A percentile compares a stretch with the other conserved stretches of the same genome.
Conservation (phyloP, 202 grass and related monocot species). For the Zoysia matrella region DNA sequence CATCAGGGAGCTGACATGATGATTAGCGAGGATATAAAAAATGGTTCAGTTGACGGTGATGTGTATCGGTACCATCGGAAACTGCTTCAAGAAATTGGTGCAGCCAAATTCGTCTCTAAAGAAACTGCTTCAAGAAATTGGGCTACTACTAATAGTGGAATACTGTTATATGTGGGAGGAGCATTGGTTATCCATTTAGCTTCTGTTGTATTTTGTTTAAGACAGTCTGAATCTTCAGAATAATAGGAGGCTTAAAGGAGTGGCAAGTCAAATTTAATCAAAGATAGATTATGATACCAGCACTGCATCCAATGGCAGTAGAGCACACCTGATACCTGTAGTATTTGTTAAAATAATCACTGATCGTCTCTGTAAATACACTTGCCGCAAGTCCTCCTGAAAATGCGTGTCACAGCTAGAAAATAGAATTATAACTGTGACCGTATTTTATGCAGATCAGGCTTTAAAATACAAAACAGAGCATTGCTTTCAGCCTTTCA, state of each 20-base stretch:
- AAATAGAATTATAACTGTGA: background rate
- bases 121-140: background rate
- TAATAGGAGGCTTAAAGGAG: background rate
- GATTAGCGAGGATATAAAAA: background rate
- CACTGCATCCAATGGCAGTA: background rate
- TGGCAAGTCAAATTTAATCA: background rate
- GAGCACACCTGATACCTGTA: background rate
- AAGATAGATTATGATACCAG: background rate
- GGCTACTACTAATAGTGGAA: background rate
- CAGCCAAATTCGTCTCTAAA: background rate
- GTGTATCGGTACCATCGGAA: background rate
- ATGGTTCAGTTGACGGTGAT: background rate
- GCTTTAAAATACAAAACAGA: slow-evolving; percentile 14
- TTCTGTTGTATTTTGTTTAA: background rate
- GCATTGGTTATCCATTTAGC: background rate
- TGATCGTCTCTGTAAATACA: background rate
- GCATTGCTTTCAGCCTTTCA: background rate
- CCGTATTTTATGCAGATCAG: background rate
- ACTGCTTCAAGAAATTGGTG: background rate
- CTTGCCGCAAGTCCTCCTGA: background rate
- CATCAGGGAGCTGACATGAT: slow-evolving; percentile 3
- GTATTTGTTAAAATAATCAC: background rate
- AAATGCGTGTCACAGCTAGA: background rate
- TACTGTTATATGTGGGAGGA: background rate
- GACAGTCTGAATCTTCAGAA: background rate